Base-by-base conservation (phyloP, 768 basidiomycete genomes). In the Galerina marginata region DNA sequence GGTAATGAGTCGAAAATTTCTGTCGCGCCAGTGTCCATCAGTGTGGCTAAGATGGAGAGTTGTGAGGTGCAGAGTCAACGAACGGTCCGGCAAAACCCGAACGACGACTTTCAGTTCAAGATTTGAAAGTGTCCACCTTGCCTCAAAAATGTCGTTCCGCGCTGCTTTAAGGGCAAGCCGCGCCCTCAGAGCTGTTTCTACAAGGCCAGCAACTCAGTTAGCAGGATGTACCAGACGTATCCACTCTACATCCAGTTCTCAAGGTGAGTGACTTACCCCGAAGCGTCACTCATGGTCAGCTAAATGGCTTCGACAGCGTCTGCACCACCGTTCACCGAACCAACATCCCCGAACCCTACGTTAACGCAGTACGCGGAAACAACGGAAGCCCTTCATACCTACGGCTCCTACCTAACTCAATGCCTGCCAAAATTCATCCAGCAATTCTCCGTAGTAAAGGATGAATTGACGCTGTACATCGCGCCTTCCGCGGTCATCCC, bases 401-500 rank as follows among this genome's bases (percentile, higher is more conserved):
- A 95, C 68, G 96, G 94, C 69, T 92, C 95, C 57, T 98, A 97
- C 78, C 83, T 98, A 68, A 89, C 85, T 51, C 92, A 96, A 70
- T 94, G 91, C 72, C 87, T 99, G 23, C 96, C 96, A 54, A 99
- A 97, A 80, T 97, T 88, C 80, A 87, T 99, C 72, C 96, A 99
- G 76, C 97, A 99, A 75, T 98, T 96, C 82, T 94, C 94, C 10
- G 92, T 99, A 47, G 86, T 94, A 75, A 94, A 94, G 82, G 97
- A 98, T 75, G 97, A 99, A 75, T 82, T 99, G 61, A 89, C 91
- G 25, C 83, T 99, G 54, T 96, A 98, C 79, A 81, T 90, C 74
- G 82, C 89, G 0, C 96, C 96, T 15, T 82, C 87, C 38, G 93
- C 85, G 57, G 79, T 97, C 71, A 74, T 93, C 45, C 95, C 94